Evolutionary conservation across 352 stramenopile species (phyloP).

Genomic region (Pythium sp.): DNA sequence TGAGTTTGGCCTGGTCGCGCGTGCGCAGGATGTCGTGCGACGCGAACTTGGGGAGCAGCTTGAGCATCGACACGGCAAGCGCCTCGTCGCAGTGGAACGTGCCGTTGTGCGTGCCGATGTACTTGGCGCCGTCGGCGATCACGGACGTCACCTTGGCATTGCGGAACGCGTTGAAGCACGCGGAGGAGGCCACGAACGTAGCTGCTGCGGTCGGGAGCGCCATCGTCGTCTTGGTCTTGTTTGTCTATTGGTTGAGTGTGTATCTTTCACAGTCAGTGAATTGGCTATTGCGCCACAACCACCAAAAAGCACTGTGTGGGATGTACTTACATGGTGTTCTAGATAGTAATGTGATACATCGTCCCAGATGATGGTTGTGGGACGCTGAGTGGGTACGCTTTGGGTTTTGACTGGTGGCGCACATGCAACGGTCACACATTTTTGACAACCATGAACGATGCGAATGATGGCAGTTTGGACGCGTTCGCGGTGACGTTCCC

Average conservation of each 20-base stretch:
- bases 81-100: conserved; percentile 99
- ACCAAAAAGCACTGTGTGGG: conserved; percentile 4
- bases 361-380: neutral
- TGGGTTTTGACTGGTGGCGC: conserved; percentile 10
- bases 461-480: conserved; percentile 26
- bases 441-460: conserved; percentile 17
- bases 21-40: conserved; percentile 80
- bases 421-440: neutral
- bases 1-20: conserved; percentile 89
- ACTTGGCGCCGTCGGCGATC: conserved; percentile 51
- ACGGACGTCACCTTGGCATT: conserved; percentile 47
- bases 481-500: conserved; percentile 76
- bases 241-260: neutral
- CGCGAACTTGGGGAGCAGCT: conserved; percentile 91
- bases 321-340: neutral
- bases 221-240: conserved; percentile 29
- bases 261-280: neutral
- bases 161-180: conserved; percentile 63
- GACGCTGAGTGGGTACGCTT: neutral
- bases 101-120: conserved; percentile 96
- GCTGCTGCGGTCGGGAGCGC: conserved; percentile 62
- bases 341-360: neutral
- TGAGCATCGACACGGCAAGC: conserved; percentile 96
- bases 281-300: neutral
- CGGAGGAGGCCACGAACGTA: conserved; percentile 57